These are phyloP conservation scores for Miscanthus lutarioriparius DNA, from an alignment of 176 grass and related monocot genomes.

Conservation along the genomic window DNA sequence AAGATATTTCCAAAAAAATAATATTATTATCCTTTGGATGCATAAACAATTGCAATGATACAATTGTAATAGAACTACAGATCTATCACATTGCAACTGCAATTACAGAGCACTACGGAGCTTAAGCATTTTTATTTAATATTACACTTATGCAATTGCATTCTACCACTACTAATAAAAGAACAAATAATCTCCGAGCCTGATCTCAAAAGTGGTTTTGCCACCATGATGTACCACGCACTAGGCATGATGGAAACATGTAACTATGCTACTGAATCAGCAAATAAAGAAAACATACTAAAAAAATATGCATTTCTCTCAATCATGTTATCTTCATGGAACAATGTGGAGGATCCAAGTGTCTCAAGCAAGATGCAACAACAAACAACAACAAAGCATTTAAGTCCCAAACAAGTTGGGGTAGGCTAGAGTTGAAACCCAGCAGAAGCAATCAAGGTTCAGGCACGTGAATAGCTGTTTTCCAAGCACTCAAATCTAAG, in stretches of 20 bases:
- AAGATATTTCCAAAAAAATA: slow-evolving; percentile 7
- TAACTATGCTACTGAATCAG: too few species aligned
- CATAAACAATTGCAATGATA: slow-evolving; percentile 1
- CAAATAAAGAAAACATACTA: neutral
- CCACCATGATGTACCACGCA: neutral
- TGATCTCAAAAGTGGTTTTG: neutral
- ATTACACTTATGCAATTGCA: neutral
- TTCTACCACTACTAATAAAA: neutral
- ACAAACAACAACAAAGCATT: too few species aligned
- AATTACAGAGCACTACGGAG: neutral
- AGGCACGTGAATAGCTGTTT: too few species aligned
- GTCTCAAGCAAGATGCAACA: neutral
- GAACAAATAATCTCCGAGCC: neutral
- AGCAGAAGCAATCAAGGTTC: too few species aligned
- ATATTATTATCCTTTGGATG: neutral
- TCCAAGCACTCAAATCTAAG: too few species aligned
- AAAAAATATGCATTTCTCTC: neutral
- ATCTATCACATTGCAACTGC: slow-evolving; percentile 23
- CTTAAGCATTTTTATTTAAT: neutral
- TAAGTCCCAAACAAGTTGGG: too few species aligned
- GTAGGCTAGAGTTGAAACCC: too few species aligned
- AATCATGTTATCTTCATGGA: neutral
- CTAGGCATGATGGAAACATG: neutral
- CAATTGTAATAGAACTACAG: neutral
- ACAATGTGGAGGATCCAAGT: neutral